Evolutionary conservation across 208 protist species (phyloP).

Genomic region (Leishmania martiniquensis): DNA sequence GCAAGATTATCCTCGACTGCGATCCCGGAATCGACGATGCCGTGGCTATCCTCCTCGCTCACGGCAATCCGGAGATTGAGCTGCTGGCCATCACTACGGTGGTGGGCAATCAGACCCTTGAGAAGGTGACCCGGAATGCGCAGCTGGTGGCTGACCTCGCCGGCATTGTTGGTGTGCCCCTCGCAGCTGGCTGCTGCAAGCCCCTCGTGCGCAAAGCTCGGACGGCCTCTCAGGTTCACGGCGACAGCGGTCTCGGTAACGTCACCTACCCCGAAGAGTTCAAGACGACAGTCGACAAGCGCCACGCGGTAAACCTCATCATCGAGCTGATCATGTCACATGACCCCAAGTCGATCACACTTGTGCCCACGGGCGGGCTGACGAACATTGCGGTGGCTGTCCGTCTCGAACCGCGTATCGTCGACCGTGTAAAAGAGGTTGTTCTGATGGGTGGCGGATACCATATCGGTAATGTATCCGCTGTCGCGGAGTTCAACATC

Average conservation of each 20-base stretch:
- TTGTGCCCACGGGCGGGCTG: slow-evolving; percentile 68
- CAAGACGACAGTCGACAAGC: slow-evolving; percentile 34
- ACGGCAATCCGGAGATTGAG: slow-evolving; percentile 63
- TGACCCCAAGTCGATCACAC: slow-evolving; percentile 56
- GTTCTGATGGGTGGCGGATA: slow-evolving; percentile 81
- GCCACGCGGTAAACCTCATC: slow-evolving; percentile 60
- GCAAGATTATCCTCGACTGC: slow-evolving; percentile 83
- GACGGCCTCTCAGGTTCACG: slow-evolving; percentile 72
- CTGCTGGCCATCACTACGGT: slow-evolving; percentile 84
- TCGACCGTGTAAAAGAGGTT: slow-evolving; percentile 72
- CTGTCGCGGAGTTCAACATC: slow-evolving; percentile 88
- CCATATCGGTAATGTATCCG: slow-evolving; percentile 53
- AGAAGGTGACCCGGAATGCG: slow-evolving; percentile 79
- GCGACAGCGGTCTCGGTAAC: slow-evolving; percentile 67
- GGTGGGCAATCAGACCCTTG: slow-evolving; percentile 82
- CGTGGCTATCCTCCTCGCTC: slow-evolving; percentile 76
- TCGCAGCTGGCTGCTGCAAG: slow-evolving; percentile 48
- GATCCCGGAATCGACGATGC: slow-evolving; percentile 88
- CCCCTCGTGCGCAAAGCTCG: slow-evolving; percentile 49
- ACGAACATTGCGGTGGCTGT: slow-evolving; percentile 88
- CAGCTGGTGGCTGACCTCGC: slow-evolving; percentile 44
- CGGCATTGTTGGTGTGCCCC: slow-evolving; percentile 35
- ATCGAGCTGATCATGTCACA: slow-evolving; percentile 61
- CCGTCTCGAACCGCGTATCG: slow-evolving; percentile 67
- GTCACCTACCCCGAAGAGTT: slow-evolving; percentile 30